These are phyloP conservation scores for Tetrahymena thermophila DNA, from an alignment of 73 alveolate species.

Conservation along the genomic window DNA sequence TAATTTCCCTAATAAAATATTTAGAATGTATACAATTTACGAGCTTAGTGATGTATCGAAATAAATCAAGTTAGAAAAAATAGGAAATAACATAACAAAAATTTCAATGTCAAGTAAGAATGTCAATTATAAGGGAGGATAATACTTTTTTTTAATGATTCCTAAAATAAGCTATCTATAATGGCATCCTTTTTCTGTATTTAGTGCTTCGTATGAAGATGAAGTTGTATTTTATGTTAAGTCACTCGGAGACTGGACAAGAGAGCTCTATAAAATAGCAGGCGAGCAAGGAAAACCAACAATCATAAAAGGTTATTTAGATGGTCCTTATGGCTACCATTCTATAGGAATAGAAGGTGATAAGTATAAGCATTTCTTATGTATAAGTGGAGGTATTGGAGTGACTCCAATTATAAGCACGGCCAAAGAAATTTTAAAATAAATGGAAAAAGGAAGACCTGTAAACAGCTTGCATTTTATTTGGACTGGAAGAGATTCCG, in stretches of 20 bases:
- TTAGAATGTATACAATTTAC: not conserved
- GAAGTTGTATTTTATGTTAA: not conserved
- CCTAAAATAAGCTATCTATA: not conserved
- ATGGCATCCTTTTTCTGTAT: not conserved
- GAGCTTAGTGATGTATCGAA: not conserved
- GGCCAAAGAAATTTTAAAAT: not conserved
- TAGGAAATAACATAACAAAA: not conserved
- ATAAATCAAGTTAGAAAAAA: not conserved
- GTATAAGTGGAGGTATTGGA: not conserved
- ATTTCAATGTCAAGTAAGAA: not conserved
- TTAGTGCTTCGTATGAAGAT: not conserved
- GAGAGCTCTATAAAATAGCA: not conserved
- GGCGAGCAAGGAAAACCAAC: not conserved
- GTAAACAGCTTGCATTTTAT: not conserved
- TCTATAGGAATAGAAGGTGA: not conserved
- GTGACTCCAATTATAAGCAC: not conserved
- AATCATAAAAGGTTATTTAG: not conserved
- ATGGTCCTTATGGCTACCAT: not conserved
- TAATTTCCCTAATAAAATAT: not conserved
- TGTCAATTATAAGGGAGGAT: not conserved
- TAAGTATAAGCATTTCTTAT: not conserved
- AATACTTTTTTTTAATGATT: not conserved
- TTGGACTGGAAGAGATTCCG: not conserved
- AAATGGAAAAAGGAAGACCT: not conserved
- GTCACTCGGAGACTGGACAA: not conserved